Percentiles rank a stretch among this genome's conserved stretches.
Conservation (phyloP, 208 protist genomes). For the Trypanosoma cruzi region DNA sequence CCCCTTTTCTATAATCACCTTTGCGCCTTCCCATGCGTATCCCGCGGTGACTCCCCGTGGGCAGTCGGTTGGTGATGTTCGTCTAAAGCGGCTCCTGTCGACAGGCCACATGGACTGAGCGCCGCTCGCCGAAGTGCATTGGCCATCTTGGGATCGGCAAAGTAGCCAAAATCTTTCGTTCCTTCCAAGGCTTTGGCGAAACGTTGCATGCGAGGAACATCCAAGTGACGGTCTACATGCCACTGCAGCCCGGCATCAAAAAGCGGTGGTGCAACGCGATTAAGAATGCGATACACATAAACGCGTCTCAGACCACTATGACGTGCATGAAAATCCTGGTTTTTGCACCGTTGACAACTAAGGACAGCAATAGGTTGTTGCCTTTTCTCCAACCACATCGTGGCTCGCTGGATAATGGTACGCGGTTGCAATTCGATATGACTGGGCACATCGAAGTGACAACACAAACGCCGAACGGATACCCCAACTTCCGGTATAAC, state of each 20-base stretch:
- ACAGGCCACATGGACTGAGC: slow-evolving; percentile 26
- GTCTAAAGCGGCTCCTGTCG: slow-evolving; percentile 37
- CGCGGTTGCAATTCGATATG: slow-evolving; percentile 79
- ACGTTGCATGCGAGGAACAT: slow-evolving; percentile 81
- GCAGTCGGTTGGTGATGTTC: slow-evolving; percentile 57
- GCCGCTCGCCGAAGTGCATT: slow-evolving; percentile 77
- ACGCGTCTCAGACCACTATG: slow-evolving; percentile 72
- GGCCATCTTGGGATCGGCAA: slow-evolving; percentile 88
- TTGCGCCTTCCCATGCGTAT: slow-evolving; percentile 46
- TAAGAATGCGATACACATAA: slow-evolving; percentile 92
- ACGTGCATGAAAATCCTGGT: slow-evolving; percentile 89
- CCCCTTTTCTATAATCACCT: slow-evolving; percentile 61
- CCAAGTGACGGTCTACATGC: slow-evolving; percentile 88
- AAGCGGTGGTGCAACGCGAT: slow-evolving; percentile 86
- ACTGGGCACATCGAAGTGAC: slow-evolving; percentile 84
- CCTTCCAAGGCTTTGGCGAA: slow-evolving; percentile 71
- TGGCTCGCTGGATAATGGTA: slow-evolving; percentile 88
- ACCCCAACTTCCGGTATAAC: slow-evolving; percentile 83
- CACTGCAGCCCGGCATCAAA: slow-evolving; percentile 87
- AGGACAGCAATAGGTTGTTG: slow-evolving; percentile 79
- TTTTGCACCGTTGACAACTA: slow-evolving; percentile 66
- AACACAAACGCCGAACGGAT: slow-evolving; percentile 77
- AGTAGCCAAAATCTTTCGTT: slow-evolving; percentile 85
- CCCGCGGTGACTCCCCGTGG: slow-evolving; percentile 29
- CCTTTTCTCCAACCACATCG: slow-evolving; percentile 79